Conservation (phyloP, 2,329 filamentous ascomycete genomes). For the Aureobasidium sp. region DNA sequence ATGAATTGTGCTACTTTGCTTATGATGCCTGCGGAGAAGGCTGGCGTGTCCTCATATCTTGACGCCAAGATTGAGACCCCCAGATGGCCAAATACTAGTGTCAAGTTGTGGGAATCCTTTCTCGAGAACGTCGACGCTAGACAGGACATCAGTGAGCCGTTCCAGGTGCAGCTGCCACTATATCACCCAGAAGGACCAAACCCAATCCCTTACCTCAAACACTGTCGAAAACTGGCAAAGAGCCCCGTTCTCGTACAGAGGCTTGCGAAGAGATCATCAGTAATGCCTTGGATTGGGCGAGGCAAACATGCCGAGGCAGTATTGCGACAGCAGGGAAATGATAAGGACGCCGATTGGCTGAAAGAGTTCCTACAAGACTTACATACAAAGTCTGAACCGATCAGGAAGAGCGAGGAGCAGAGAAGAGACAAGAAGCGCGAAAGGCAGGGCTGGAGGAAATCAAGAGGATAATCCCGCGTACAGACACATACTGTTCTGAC, state of each 20-base stretch:
- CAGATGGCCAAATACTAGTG: background rate
- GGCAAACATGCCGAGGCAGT: background rate
- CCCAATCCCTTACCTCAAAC: background rate
- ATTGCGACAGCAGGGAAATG: background rate
- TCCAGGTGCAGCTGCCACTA: background rate
- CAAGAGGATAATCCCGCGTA: background rate
- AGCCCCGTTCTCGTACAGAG: background rate
- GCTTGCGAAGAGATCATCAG: background rate
- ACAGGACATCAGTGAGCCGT: background rate
- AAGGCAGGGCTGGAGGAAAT: background rate
- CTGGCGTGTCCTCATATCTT: background rate
- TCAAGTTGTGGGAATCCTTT: background rate
- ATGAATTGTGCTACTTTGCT: background rate
- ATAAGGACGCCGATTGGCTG: background rate
- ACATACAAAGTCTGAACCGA: background rate
- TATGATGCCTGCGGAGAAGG: background rate
- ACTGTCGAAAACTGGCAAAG: background rate
- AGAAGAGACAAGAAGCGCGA: background rate
- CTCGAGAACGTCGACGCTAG: background rate
- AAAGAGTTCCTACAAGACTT: background rate
- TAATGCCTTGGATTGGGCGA: background rate
- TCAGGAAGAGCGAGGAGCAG: background rate
- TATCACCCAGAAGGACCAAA: background rate
- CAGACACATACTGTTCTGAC: background rate
- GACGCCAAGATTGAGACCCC: background rate